These are phyloP conservation scores for Cryptococcus hybrid DNA, from an alignment of 1,284 basidiomycete genomes.

Conservation along the genomic window DNA sequence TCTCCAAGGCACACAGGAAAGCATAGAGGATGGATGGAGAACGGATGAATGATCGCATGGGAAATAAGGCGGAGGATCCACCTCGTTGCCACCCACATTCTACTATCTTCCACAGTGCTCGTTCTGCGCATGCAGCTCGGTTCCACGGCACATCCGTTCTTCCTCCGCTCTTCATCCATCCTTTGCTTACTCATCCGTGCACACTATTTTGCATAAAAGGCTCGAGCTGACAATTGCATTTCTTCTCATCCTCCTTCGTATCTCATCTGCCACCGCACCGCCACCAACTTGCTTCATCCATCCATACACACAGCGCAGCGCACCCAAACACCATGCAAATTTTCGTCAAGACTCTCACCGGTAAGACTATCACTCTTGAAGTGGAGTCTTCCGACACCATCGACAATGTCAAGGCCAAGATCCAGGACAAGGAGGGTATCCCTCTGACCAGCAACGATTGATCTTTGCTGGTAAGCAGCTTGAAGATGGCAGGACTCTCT, in stretches of 20 bases:
- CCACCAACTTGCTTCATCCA: too few species aligned
- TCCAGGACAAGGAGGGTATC: too few species aligned
- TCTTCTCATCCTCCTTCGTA: neutral
- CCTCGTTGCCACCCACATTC: neutral
- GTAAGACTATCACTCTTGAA: too few species aligned
- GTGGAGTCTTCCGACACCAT: too few species aligned
- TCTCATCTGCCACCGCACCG: neutral
- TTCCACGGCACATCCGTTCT: neutral
- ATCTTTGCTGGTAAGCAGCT: neutral
- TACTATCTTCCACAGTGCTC: neutral
- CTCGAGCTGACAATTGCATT: neutral
- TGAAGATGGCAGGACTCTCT: slow-evolving; percentile 70
- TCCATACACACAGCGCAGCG: too few species aligned
- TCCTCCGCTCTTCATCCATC: slow-evolving; percentile 1
- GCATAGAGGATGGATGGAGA: neutral
- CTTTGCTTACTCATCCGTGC: neutral
- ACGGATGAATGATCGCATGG: neutral
- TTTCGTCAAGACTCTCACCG: too few species aligned
- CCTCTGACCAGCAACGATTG: too few species aligned
- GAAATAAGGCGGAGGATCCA: neutral
- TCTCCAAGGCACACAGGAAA: neutral
- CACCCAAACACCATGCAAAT: neutral
- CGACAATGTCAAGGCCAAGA: too few species aligned
- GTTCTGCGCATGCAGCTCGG: neutral
- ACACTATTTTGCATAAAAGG: too few species aligned